Base-by-base conservation (phyloP, 2,329 filamentous ascomycete genomes). In the Diaporthe sp. region DNA sequence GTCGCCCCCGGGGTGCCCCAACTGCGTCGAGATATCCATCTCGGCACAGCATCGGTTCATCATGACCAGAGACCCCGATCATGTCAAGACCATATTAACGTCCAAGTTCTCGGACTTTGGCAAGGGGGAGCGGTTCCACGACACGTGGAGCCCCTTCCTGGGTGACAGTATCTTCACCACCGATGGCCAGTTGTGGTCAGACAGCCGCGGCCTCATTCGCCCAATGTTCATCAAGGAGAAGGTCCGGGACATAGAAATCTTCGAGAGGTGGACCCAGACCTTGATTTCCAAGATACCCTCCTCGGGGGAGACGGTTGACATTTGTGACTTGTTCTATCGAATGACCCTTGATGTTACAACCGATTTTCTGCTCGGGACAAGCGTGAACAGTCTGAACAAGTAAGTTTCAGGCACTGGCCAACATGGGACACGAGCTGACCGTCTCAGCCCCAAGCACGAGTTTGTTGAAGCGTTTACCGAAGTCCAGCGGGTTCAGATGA, bases 391-490 rank as follows among this genome's bases (percentile, higher is more conserved):
- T 20, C 79, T 90, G 47, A 83, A 83, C 70, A 84, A 85, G 85
- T 86, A 76, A 76, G 80, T 75, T 75, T n/a, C 28, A 34, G n/a
- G 3, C 12, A n/a, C 28, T 15, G n/a, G 22, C 28, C 28, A 49
- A 51, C 12, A 1, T 1, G 31, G 60, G 47, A 31, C 34, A n/a
- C 37, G 55, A 53, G n/a, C 79, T 81, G 68, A 82, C 77, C 2
- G 51, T 7, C 8, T 53, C 37, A 88, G 89, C 77, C 89, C 86
- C 13, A 88, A 87, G 76, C 89, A 86, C 73, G 85, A 89, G 31
- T 95, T 96, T 81, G 92, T 93, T 1, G 85, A 90, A 63, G 92
- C 93, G 0, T 96, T 96, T 82, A 88, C 88, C 77, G 91, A 92
- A 74, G 92, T 94, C 2, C 93, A 95, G 81, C 87, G 89, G 58